Evolutionary conservation across 805 yeast species (phyloP), one percentile per base, ranked within the genome.

Genomic region (Nakazawaea ernobii): DNA sequence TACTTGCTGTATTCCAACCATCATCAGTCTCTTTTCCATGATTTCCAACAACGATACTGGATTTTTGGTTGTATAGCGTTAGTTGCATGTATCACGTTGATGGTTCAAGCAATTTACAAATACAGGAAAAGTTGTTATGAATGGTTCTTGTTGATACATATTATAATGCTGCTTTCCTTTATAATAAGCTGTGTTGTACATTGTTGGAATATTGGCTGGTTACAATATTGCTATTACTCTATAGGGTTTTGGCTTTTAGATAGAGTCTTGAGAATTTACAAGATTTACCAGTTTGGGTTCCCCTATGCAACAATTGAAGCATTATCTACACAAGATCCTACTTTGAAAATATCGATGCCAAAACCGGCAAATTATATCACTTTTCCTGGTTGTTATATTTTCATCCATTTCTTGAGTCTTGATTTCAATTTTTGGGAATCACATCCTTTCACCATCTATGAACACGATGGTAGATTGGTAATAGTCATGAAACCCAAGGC

Each of bases 311-410:
- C 33, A 4, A 59, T 62, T 2, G 37, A 37, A 10, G 35, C 39
- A 10, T 17, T 42, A 13, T 50, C 60, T 6, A 29, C 52, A 2
- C 43, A 41, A 29, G 61, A 54, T 48, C 45, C 53, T 48, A 45
- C 56, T 29, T 54, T 55, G 35, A 54, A 51, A 48, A 48, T 55
- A 37, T 52, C 52, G n/a, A 53, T 79, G 3, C 74, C 74, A 2
- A 68, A 67, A 24, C 79, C 82, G 0, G 53, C 56, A 1, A 53
- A 62, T 17, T 80, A 82, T 78, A 59, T 62, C 4, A 63, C 71
- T 3, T 59, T 63, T 38, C 82, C 84, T 0, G 86, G 86, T 2
- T 81, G 81, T 32, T 82, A 75, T 59, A 76, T 76, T 8, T 82
- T 74, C 52, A 58, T 81, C 24, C 78, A 79, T 55, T 65, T 75